Conservation (phyloP, 108 stramenopile genomes). For the Nitzschia inconspicua region DNA sequence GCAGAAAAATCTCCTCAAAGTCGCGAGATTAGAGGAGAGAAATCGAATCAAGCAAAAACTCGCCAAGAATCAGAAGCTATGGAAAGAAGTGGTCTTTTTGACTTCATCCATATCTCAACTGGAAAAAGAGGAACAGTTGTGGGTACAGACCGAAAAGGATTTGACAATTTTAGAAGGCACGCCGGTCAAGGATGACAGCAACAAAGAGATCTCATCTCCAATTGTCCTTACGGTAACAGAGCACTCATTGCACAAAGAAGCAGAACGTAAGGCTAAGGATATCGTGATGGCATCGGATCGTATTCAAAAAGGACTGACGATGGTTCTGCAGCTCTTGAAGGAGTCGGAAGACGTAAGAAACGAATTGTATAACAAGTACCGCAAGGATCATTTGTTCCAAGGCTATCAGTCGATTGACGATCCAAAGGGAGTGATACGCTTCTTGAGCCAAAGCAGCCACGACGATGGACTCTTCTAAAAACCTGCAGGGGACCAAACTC, state of each 20-base stretch:
- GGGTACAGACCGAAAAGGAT: conserved; percentile 35
- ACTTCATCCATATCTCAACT: conserved; percentile 36
- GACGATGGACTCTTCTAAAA: conserved; percentile 5
- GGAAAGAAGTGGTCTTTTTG: conserved; percentile 46
- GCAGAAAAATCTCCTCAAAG: background rate
- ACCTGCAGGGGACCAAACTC: background rate
- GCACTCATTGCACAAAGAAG: conserved; percentile 13
- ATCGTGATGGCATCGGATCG: conserved; percentile 37
- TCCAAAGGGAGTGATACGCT: conserved; percentile 42
- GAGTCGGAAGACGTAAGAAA: conserved; percentile 24
- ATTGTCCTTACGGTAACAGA: conserved; percentile 1
- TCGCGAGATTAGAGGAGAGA: background rate
- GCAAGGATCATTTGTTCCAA: conserved; percentile 38
- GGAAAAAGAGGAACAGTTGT: conserved; percentile 40
- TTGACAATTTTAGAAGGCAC: conserved; percentile 4
- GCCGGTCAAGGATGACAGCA: background rate
- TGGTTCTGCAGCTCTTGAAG: conserved; percentile 13
- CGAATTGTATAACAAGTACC: conserved; percentile 43
- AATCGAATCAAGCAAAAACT: conserved; percentile 11
- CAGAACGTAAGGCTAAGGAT: conserved; percentile 30
- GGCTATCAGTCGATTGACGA: conserved; percentile 39
- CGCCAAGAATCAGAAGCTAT: conserved; percentile 36
- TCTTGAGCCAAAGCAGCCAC: conserved; percentile 35
- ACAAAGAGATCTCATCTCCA: background rate
- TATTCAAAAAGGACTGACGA: conserved; percentile 29